Evolutionary conservation across 2,329 filamentous ascomycete species (phyloP).

Genomic region (Neofusicoccum sp.): DNA sequence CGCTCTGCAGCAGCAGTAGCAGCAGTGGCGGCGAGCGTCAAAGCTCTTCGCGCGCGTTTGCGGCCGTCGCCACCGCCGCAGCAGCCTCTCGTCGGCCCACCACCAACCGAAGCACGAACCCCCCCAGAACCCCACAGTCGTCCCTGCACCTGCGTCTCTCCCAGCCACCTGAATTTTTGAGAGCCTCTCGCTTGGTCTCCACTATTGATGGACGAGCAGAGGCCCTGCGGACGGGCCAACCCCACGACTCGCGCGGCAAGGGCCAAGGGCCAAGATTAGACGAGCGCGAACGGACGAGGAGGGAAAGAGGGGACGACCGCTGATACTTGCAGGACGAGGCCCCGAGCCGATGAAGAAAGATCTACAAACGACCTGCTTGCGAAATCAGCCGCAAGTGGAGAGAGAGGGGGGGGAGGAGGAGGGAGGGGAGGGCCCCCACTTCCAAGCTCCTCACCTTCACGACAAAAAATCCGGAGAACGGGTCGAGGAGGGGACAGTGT

Average conservation of each 20-base stretch:
- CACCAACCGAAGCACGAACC: background rate
- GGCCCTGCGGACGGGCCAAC: background rate
- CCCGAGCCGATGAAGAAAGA: background rate
- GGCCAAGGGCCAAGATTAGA: background rate
- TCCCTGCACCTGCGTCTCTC: background rate
- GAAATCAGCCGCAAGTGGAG: slow-evolving; percentile 17
- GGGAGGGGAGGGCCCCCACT: too few relatives aligned
- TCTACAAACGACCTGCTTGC: background rate
- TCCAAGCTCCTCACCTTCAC: background rate
- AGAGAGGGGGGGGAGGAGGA: too few relatives aligned
- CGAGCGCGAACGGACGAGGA: background rate
- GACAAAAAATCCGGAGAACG: slow-evolving; percentile 3
- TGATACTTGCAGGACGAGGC: too few relatives aligned
- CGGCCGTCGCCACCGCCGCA: slow-evolving; percentile 15
- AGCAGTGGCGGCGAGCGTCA: background rate
- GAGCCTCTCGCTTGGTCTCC: slow-evolving; percentile 14
- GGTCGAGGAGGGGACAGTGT: background rate
- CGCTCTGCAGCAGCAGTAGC: background rate
- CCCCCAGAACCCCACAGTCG: background rate
- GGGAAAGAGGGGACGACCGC: too few relatives aligned
- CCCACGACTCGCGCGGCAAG: background rate
- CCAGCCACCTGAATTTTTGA: slow-evolving; percentile 16
- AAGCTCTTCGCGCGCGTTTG: slow-evolving; percentile 14
- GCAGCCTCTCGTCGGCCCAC: slow-evolving; percentile 11
- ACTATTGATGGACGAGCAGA: background rate